Conservation (phyloP, 306 rosid genomes). For the Vigna angularis region DNA sequence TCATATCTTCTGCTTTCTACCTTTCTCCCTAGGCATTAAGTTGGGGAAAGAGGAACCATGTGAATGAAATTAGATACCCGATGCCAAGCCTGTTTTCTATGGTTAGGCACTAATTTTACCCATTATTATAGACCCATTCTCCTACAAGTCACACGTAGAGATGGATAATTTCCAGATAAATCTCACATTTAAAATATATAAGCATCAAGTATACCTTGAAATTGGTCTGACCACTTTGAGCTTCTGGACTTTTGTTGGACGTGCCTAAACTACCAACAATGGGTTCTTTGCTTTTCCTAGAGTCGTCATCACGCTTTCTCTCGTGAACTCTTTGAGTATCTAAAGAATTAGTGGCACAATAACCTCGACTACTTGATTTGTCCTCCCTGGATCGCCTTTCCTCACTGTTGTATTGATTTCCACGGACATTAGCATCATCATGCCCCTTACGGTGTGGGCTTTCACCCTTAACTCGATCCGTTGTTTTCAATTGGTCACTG, state of each 20-base stretch:
- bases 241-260: slow-evolving; percentile 78
- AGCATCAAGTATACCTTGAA: slow-evolving; percentile 76
- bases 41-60: too few species aligned
- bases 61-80: not conserved
- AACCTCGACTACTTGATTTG: slow-evolving; percentile 75
- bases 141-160: slow-evolving; percentile 24
- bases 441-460: slow-evolving; percentile 74
- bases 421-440: slow-evolving; percentile 68
- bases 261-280: slow-evolving; percentile 55
- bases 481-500: slow-evolving; percentile 75
- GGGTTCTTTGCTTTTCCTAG: slow-evolving; percentile 78
- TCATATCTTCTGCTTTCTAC: slow-evolving; percentile 13
- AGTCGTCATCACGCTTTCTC: slow-evolving; percentile 77
- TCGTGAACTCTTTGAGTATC: slow-evolving; percentile 66
- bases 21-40: not conserved
- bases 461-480: slow-evolving; percentile 74
- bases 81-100: slow-evolving; percentile 12
- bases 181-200: slow-evolving; percentile 24
- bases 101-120: slow-evolving; percentile 6
- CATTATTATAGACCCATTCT: slow-evolving; percentile 35
- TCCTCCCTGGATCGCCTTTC: slow-evolving; percentile 85
- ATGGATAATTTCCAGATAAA: slow-evolving; percentile 35
- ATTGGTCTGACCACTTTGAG: slow-evolving; percentile 65
- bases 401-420: slow-evolving; percentile 66
- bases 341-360: slow-evolving; percentile 67